A percentile compares a stretch with the other conserved stretches of the same genome.
Conservation (phyloP, 805 yeast species). For the Kregervanrija delftensis region DNA sequence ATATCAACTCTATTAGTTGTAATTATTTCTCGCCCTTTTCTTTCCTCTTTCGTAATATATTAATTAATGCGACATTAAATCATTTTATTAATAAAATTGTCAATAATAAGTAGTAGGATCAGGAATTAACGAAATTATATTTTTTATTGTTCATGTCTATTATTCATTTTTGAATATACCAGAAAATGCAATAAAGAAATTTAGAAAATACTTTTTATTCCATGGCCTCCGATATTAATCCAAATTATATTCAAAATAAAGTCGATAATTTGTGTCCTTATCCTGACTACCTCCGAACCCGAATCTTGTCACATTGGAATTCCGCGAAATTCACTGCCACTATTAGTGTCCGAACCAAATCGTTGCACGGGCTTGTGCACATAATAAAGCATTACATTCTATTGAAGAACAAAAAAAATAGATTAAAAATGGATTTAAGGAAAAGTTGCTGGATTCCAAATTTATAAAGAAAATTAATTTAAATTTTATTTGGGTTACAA, state of each 20-base stretch:
- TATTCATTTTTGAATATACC: constrained; percentile 31
- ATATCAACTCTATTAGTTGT: no score
- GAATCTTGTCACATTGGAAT: constrained; percentile 34
- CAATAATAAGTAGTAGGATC: constrained; percentile 11
- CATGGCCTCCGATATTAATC: constrained; percentile 24
- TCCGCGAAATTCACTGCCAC: constrained; percentile 35
- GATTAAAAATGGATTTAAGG: constrained; percentile 11
- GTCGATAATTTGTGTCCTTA: constrained; percentile 22
- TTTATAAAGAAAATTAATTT: constrained; percentile 9
- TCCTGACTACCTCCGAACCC: constrained; percentile 34
- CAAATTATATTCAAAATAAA: constrained; percentile 10
- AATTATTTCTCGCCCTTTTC: no score
- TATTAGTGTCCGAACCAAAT: constrained; percentile 44
- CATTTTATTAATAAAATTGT: no score
- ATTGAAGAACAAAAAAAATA: constrained; percentile 13
- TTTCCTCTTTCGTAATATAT: no score
- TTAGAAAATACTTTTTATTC: constrained; percentile 15
- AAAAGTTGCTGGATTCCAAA: constrained; percentile 12
- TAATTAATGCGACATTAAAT: no score
- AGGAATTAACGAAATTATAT: constrained; percentile 33
- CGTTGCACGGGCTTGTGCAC: constrained; percentile 49
- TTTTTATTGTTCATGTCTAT: constrained; percentile 48
- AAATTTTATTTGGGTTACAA: no score
- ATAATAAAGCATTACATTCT: constrained; percentile 33
- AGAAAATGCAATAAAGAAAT: constrained; percentile 6